Evolutionary conservation across 345 rosid species (phyloP).

Genomic region (Geranium brycei): DNA sequence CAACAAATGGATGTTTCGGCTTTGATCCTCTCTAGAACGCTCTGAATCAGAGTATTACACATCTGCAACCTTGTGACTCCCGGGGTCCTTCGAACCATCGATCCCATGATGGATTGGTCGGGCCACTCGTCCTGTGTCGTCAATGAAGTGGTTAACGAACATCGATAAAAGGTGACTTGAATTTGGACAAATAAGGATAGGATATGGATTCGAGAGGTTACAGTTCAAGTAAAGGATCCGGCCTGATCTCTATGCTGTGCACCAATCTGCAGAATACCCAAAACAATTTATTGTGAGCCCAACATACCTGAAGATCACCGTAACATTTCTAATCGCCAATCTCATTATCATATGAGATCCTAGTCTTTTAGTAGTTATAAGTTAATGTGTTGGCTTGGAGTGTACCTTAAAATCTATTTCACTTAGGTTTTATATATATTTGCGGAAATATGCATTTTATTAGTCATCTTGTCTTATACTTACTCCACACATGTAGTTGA

Average conservation of each 20-base stretch:
- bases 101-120: constrained; percentile 57
- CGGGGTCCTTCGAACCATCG: constrained; percentile 76
- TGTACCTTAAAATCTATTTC: too few relatives aligned
- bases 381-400: too few relatives aligned
- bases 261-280: constrained; percentile 37
- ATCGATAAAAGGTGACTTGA: background rate
- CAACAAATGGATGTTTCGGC: too few relatives aligned
- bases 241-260: constrained; percentile 34
- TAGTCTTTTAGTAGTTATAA: background rate
- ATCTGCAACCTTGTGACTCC: constrained; percentile 58
- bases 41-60: constrained; percentile 47
- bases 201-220: constrained; percentile 15
- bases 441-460: too few relatives aligned
- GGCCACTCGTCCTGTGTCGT: constrained; percentile 55
- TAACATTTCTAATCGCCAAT: background rate
- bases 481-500: constrained; percentile 50
- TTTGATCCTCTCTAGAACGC: too few relatives aligned
- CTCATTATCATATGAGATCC: constrained; percentile 7
- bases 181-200: background rate
- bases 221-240: constrained; percentile 72
- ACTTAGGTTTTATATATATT: too few relatives aligned
- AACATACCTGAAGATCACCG: background rate
- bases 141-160: background rate
- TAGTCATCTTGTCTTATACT: constrained; percentile 6
- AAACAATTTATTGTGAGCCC: background rate